phyloP scores from a whole-genome alignment of 257 asterid species.

The Nicotiana otophora region DNA sequence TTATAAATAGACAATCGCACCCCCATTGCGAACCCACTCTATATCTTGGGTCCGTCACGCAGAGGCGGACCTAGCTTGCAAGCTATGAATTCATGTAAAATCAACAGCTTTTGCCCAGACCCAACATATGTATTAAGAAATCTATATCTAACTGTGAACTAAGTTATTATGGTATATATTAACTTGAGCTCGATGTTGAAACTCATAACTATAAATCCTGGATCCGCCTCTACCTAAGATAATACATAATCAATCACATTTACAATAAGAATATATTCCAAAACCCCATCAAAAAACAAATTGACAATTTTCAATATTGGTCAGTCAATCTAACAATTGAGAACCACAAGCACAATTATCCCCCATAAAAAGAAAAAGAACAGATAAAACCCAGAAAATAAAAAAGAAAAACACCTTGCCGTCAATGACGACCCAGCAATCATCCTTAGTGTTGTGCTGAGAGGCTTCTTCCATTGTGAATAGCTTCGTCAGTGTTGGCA shows the following conservation, averaged over 20 bases:
- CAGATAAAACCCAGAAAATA: not conserved
- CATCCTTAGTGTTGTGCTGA: constrained; percentile 67
- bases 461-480: constrained; percentile 73
- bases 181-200: too few relatives aligned
- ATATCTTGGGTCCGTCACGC: not conserved
- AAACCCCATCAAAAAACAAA: not conserved
- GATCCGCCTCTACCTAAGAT: not conserved
- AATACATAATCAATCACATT: not conserved
- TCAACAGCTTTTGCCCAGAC: too few relatives aligned
- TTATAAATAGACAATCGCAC: not conserved
- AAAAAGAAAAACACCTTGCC: constrained; percentile 50
- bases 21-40: not conserved
- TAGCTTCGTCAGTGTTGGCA: constrained; percentile 81
- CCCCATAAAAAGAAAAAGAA: not conserved
- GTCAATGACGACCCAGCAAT: constrained; percentile 82
- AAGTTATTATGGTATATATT: too few relatives aligned
- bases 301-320: too few relatives aligned
- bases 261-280: not conserved
- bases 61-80: too few relatives aligned
- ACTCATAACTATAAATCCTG: too few relatives aligned
- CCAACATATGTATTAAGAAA: too few relatives aligned
- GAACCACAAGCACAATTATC: not conserved
- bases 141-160: too few relatives aligned
- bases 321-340: not conserved
- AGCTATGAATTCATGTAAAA: too few relatives aligned